Evolutionary conservation across 805 yeast species (phyloP).

Genomic region (Candida saitoana): DNA sequence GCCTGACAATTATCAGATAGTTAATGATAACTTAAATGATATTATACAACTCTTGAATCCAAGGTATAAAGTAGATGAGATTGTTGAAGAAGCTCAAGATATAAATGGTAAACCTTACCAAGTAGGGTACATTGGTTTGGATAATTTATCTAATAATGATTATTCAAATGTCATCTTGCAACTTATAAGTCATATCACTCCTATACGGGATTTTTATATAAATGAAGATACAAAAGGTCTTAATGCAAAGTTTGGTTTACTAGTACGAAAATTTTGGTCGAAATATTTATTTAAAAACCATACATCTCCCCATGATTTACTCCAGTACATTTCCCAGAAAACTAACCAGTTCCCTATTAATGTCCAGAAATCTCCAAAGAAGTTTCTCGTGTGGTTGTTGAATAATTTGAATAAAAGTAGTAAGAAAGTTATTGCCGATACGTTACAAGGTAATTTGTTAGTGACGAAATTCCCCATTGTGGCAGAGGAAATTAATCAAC

Average conservation of each 20-base stretch:
- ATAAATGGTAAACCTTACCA: constrained; percentile 42
- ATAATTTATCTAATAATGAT: constrained; percentile 48
- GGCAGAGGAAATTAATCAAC: constrained; percentile 12
- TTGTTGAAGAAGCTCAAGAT: constrained; percentile 34
- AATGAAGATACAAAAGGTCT: constrained; percentile 27
- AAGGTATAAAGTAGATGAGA: constrained; percentile 30
- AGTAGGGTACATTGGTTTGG: constrained; percentile 67
- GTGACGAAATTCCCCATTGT: constrained; percentile 16
- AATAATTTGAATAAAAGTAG: constrained; percentile 34
- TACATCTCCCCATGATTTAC: constrained; percentile 63
- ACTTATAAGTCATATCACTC: constrained; percentile 48
- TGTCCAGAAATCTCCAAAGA: constrained; percentile 48
- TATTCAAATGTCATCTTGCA: constrained; percentile 58
- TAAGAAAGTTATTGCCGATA: constrained; percentile 19
- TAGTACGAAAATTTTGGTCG: constrained; percentile 65
- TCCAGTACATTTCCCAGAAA: constrained; percentile 43
- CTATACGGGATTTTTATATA: constrained; percentile 38
- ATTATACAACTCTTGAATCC: constrained; percentile 55
- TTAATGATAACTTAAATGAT: constrained; percentile 35
- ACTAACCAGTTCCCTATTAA: constrained; percentile 41
- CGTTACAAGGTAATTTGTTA: constrained; percentile 53
- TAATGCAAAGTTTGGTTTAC: constrained; percentile 39
- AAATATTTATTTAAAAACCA: constrained; percentile 53
- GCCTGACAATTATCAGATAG: constrained; percentile 56
- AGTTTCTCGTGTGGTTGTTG: constrained; percentile 57